A percentile compares a stretch with the other conserved stretches of the same genome.
Evolutionary conservation across 805 yeast genomes (phyloP).

Genomic region (Cyberlindnera xylosilytica): DNA sequence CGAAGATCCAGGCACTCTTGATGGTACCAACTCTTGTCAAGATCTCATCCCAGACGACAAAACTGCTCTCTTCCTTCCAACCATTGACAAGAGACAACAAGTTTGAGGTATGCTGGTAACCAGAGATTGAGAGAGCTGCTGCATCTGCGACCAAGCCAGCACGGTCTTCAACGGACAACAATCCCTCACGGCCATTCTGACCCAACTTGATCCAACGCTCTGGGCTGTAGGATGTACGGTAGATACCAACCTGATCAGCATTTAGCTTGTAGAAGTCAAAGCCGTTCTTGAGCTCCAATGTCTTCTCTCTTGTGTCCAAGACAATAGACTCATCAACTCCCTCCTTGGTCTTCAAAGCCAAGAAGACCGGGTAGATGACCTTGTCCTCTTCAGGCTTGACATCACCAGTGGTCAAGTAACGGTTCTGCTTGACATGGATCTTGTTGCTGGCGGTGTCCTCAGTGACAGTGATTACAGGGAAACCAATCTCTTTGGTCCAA

Average conservation of each 20-base stretch:
- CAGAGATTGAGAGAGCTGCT: constrained; percentile 66
- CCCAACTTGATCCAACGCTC: constrained; percentile 71
- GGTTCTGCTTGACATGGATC: constrained; percentile 61
- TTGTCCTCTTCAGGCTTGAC: constrained; percentile 72
- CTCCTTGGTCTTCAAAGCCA: constrained; percentile 54
- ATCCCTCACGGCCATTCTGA: constrained; percentile 50
- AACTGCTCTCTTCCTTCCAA: constrained; percentile 58
- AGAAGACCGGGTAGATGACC: constrained; percentile 66
- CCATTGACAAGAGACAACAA: constrained; percentile 56
- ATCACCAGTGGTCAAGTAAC: constrained; percentile 76
- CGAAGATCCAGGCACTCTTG: constrained; percentile 54
- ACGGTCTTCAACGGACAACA: constrained; percentile 71
- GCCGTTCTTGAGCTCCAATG: constrained; percentile 43
- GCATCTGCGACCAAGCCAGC: constrained; percentile 82
- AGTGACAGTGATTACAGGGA: constrained; percentile 65
- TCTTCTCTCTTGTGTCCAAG: constrained; percentile 47
- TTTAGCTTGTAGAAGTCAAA: constrained; percentile 62
- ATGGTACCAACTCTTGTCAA: constrained; percentile 45
- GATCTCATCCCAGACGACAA: constrained; percentile 68
- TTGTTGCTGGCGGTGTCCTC: constrained; percentile 45
- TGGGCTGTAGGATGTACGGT: constrained; percentile 66
- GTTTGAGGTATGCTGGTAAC: constrained; percentile 59
- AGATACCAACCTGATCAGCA: constrained; percentile 71
- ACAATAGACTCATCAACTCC: constrained; percentile 61
- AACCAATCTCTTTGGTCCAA: constrained; percentile 80